Evolutionary conservation across 2,329 filamentous ascomycete species (phyloP), one percentile per base, ranked within the genome.

Genomic region (Scytalidium sp.): DNA sequence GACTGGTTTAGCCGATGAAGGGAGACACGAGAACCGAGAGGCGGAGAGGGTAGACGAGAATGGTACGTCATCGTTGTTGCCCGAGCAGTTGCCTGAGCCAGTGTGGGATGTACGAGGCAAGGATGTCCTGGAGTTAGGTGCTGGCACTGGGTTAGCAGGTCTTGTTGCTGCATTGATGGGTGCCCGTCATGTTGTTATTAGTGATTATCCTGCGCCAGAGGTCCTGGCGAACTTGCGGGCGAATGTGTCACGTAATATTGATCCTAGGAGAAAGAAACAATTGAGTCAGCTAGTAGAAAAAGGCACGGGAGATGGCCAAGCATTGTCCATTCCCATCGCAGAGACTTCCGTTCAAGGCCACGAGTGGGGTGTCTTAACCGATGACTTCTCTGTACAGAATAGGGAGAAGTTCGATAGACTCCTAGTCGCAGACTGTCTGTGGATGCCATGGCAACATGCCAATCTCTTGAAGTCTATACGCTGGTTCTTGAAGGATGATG

Each of bases 371-470:
- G 75, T 58, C 76, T 73, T 66, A 3, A 46, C 50, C 13, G 59
- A 62, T 49, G 15, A 13, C 3, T 62, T 63, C 25, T 55, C 57
- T 3, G 13, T 32, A 0, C 43, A 41, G 6, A 52, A 63, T 71
- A 64, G 65, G 3, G 67, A 68, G 21, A 55, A 50, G 1, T 88
- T 84, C 61, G 81, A 81, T 42, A 77, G 83, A 50, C 72, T 90
- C 39, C 67, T 89, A n/a, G 83, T 82, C 0, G 83, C 84, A 54
- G 86, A 90, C 67, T 89, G 86, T 60, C 75, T 88, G 50, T 90
- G 87, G 86, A 88, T 90, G 83, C 79, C 81, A 1, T 78, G 77
- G 71, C 79, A 90, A 70, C 87, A 90, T 66, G 74, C 67, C n/a
- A 86, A 84, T 64, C 74, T 90, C 21, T 76, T 76, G 43, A 66